A percentile compares a stretch with the other conserved stretches of the same genome.
These are phyloP conservation scores for Ophiostoma sp. DNA, from an alignment of 2,329 filamentous ascomycete genomes.

Conservation along the genomic window DNA sequence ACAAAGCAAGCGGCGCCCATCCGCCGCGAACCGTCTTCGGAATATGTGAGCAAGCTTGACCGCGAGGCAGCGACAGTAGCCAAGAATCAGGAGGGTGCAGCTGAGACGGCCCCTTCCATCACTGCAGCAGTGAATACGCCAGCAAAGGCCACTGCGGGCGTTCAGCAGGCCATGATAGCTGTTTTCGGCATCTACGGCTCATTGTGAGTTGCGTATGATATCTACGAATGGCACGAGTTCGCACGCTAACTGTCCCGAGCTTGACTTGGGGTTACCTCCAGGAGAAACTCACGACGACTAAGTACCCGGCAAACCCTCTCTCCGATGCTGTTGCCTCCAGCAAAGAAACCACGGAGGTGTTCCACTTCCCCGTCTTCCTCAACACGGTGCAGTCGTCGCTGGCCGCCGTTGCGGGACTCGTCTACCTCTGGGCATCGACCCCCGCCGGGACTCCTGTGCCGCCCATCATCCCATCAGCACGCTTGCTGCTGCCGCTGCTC, in stretches of 20 bases:
- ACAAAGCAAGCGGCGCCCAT: constrained; percentile 57
- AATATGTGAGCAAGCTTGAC: constrained; percentile 53
- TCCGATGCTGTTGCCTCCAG: constrained; percentile 34
- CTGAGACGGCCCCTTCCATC: not conserved
- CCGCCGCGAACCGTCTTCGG: constrained; percentile 60
- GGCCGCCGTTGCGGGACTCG: constrained; percentile 71
- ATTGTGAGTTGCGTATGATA: constrained; percentile 58
- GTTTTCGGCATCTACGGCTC: constrained; percentile 95
- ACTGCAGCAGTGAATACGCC: not conserved
- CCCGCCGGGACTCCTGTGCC: constrained; percentile 45
- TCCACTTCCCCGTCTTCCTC: constrained; percentile 89
- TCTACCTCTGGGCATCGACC: constrained; percentile 70
- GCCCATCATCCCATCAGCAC: constrained; percentile 68
- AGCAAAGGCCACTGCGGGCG: constrained; percentile 39
- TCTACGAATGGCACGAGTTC: not conserved
- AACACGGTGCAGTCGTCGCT: constrained; percentile 94
- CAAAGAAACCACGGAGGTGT: constrained; percentile 52
- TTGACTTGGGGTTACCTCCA: constrained; percentile 95
- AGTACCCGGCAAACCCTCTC: constrained; percentile 56
- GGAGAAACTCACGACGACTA: constrained; percentile 92
- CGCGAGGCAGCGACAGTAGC: constrained; percentile 26
- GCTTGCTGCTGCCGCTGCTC: constrained; percentile 70
- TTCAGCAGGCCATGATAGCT: constrained; percentile 73
- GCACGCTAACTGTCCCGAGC: constrained; percentile 40
- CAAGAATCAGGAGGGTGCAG: constrained; percentile 25